Evolutionary conservation across 495 filamentous ascomycete genomes (phyloP), one percentile per base, ranked within the genome.

Genomic region (Xylaria acuta): DNA sequence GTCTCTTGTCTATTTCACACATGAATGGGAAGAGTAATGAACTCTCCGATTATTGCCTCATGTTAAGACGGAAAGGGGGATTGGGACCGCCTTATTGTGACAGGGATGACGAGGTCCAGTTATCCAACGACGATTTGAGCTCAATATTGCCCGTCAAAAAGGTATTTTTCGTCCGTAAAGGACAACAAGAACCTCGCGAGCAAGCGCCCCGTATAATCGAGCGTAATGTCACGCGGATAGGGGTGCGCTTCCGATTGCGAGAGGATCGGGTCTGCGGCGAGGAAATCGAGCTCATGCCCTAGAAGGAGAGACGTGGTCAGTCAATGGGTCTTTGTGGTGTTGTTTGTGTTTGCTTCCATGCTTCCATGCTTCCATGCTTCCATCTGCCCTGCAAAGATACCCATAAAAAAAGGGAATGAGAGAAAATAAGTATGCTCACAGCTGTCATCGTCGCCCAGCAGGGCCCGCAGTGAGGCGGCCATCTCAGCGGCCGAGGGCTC

Each of bases 101-200:
- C 51, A 14, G 1, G 11, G 25, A 27, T 54, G 3, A 12, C 22
- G 51, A 16, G 18, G 6, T 38, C 38, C 8, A 36, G 2, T 20
- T 38, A 27, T 32, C 40, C 40, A 25, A 25, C 6, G 22, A 5
- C 25, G 30, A 8, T 34, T 27, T 27, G 8, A 20, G 30, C 14
- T 70, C 53, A 78, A 49, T 77, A 78, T 41, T 78, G 71, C 16
- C 76, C 76, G 40, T 79, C 79, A 54, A 80, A 80, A 38, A 69
- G 76, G 64, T 80, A 77, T 64, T 71, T 73, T 73, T 86, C 83
- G 64, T 86, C 80, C 1, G 79, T 81, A 71, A 88, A 88, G 0
- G 84, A 86, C 6, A 84, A 77, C 69, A 88, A 73, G 73, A 88
- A 88, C 73, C 84, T 83, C 40, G 84, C 78, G 5, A 83, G 76